phyloP scores from a whole-genome alignment of 176 grass and related monocot species.

The Typha latifolia region DNA sequence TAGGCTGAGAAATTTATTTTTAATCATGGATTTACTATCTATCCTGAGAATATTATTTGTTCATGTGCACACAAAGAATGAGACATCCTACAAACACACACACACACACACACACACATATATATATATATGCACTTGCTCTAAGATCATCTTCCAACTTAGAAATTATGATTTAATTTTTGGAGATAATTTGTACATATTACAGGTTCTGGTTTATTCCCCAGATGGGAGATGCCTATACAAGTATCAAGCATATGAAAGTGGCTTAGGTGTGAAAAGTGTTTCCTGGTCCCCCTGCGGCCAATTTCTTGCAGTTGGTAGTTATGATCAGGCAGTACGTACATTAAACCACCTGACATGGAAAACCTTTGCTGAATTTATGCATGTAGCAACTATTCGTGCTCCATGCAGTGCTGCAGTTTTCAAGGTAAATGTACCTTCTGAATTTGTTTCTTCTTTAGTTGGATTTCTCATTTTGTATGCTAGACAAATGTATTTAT shows the following conservation, averaged over 20 bases:
- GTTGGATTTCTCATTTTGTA: conserved; percentile 10
- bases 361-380: conserved; percentile 95
- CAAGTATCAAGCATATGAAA: conserved; percentile 91
- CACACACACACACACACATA: no score
- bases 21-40: no score
- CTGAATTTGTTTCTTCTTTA: conserved; percentile 6
- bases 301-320: conserved; percentile 87
- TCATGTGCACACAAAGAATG: no score
- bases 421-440: conserved; percentile 54
- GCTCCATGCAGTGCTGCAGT: conserved; percentile 55
- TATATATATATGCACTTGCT: background rate
- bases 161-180: background rate
- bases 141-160: background rate
- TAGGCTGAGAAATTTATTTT: no score
- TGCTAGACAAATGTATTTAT: background rate
- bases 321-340: conserved; percentile 85
- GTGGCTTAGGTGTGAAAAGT: conserved; percentile 87
- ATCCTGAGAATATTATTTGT: no score
- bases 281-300: conserved; percentile 92
- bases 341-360: conserved; percentile 87
- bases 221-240: conserved; percentile 85
- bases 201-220: conserved; percentile 86
- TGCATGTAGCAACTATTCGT: conserved; percentile 58
- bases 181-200: conserved; percentile 5
- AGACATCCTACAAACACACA: no score